Evolutionary conservation across 345 rosid genomes (phyloP), one percentile per base, ranked within the genome.

Genomic region (Brassica juncea): DNA sequence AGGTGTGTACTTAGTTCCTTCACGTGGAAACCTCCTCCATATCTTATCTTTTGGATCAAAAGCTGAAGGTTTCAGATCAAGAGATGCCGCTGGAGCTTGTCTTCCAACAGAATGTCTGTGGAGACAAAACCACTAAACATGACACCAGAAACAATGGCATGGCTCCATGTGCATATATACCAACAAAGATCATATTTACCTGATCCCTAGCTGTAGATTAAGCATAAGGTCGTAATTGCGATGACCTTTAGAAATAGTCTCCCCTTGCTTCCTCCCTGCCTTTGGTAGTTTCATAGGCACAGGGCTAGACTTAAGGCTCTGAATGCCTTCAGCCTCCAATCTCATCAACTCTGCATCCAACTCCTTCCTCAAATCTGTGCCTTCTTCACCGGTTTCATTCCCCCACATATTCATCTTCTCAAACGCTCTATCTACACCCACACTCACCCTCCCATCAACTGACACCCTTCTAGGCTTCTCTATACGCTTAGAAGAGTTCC

Each of bases 181-280:
- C 6, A 32, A 5, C 8, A 39, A 72, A 67, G 1, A 12, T 61
- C 70, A 67, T 37, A 47, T 62, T 35, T 69, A 85, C 88, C 86
- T 83, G 77, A 91, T 90, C 71, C 92, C 93, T 4, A 91, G 84
- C 77, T 92, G 97, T 2, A 92, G 86, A 85, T 94, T 94, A 70
- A 94, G 99, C 97, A 94, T 94, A 55, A 94, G 91, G 5, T 94
- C 97, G 67, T 92, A 94, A 75, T 94, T 94, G 76, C 89, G 92
- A 47, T 94, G 99, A 2, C 94, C 97, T 86, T 88, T 94, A 12
- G 85, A 88, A 12, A 94, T 94, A 0, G 99, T 90, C 66, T 92
- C 97, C 16, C 99, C 99, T 76, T 87, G 99, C 63, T 86, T 87
- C 86, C 89, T 92, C 10, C 87, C 89, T 4, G 78, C 55, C 74